Conservation (phyloP, 768 basidiomycete species). For the Naematelia aurantialba region DNA sequence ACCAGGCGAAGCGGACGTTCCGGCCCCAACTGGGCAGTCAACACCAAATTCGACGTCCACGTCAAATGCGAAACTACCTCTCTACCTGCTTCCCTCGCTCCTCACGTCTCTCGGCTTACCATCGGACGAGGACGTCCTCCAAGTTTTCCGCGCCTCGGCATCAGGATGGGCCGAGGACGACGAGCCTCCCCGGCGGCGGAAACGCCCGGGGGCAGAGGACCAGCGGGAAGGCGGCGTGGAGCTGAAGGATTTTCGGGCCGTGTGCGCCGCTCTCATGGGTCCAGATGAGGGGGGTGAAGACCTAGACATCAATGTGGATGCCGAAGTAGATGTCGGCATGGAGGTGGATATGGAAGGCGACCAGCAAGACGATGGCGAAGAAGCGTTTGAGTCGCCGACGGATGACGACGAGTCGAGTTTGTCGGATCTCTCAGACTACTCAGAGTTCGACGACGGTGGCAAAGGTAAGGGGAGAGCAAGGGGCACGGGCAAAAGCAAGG, state of each 20-base stretch:
- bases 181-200: constrained; percentile 3
- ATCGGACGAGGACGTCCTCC: constrained; percentile 46
- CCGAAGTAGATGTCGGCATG: constrained; percentile 21
- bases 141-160: constrained; percentile 40
- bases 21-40: neutral
- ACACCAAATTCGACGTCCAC: constrained; percentile 4
- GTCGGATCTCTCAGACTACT: constrained; percentile 15
- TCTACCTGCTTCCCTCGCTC: constrained; percentile 33
- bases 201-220: constrained; percentile 1
- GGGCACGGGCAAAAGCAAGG: constrained; percentile 10
- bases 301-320: too few relatives aligned
- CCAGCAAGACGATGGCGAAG: constrained; percentile 15
- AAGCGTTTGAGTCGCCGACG: constrained; percentile 4
- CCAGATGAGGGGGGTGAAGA: constrained; percentile 31
- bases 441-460: constrained; percentile 8
- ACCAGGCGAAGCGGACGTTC: constrained; percentile 14
- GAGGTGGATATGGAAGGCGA: constrained; percentile 14
- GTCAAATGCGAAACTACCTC: constrained; percentile 19
- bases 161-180: constrained; percentile 32
- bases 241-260: constrained; percentile 45
- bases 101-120: constrained; percentile 38
- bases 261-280: constrained; percentile 47
- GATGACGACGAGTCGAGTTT: constrained; percentile 17
- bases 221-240: constrained; percentile 31
- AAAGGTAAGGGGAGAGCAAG: constrained; percentile 8